Percentiles rank a stretch among this genome's conserved stretches.
These are phyloP conservation scores for Aureobasidium mangrovei DNA, from an alignment of 2,329 filamentous ascomycete genomes.

Conservation along the genomic window DNA sequence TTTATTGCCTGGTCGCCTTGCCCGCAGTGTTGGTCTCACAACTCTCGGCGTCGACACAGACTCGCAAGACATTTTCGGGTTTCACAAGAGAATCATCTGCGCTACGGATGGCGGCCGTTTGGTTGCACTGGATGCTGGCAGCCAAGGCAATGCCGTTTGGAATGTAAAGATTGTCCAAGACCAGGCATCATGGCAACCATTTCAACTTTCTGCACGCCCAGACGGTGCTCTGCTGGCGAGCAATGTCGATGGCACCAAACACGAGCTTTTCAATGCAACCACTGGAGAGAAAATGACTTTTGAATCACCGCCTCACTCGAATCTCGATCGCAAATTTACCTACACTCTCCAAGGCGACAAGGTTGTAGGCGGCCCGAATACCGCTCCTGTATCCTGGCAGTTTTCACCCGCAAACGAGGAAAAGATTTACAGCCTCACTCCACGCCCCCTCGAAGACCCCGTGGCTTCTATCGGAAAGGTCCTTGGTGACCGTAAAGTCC, in stretches of 20 bases:
- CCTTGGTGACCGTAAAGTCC: conserved; percentile 80
- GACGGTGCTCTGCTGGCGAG: conserved; percentile 12
- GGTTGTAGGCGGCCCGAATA: conserved; percentile 20
- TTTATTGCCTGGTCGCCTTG: conserved; percentile 57
- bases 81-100: conserved; percentile 75
- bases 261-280: conserved; percentile 22
- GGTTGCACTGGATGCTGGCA: conserved; percentile 69
- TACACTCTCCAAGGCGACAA: conserved; percentile 22
- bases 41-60: conserved; percentile 18
- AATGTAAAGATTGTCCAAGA: conserved; percentile 46
- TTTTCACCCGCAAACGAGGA: conserved; percentile 60
- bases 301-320: not conserved
- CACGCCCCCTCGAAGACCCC: conserved; percentile 67
- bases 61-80: conserved; percentile 63
- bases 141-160: conserved; percentile 69
- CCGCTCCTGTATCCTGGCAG: conserved; percentile 49
- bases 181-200: conserved; percentile 4
- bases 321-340: conserved; percentile 10
- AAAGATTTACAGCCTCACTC: conserved; percentile 58
- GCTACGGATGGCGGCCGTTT: conserved; percentile 72
- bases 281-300: conserved; percentile 20
- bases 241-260: not conserved
- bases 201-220: conserved; percentile 11
- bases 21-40: conserved; percentile 41
- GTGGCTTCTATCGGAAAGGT: conserved; percentile 93